Evolutionary conservation across 371 early-diverging fungal species (phyloP).

Genomic region (Phascolomyces articulosus): DNA sequence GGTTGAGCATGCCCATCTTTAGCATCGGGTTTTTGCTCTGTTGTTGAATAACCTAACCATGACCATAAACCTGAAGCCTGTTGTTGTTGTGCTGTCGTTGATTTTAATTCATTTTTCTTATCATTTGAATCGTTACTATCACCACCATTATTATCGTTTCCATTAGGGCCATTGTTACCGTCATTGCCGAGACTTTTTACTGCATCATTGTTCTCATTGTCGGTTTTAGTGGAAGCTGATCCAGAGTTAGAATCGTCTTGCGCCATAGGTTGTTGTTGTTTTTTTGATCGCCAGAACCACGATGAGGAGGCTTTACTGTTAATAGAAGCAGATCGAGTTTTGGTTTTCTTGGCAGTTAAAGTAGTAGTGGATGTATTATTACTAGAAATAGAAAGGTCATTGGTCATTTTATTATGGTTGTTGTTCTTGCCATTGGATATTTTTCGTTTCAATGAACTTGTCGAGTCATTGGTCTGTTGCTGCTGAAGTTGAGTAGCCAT

Average conservation of each 20-base stretch:
- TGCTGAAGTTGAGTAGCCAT: too few relatives aligned
- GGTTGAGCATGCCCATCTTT: background rate
- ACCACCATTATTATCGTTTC: background rate
- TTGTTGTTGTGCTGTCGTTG: background rate
- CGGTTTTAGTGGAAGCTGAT: background rate
- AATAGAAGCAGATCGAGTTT: slow-evolving; percentile 14
- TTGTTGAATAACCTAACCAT: slow-evolving; percentile 17
- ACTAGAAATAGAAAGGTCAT: background rate
- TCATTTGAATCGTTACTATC: background rate
- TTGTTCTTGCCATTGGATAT: background rate
- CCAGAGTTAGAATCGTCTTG: too few relatives aligned
- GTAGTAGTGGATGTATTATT: background rate
- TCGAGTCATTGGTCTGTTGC: background rate
- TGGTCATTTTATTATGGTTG: background rate
- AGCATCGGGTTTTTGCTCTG: background rate
- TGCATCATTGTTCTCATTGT: background rate
- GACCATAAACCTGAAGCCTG: slow-evolving; percentile 13
- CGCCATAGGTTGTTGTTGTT: background rate
- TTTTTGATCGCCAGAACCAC: background rate
- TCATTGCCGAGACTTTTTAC: background rate
- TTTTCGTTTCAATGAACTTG: background rate
- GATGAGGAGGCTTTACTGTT: slow-evolving; percentile 17
- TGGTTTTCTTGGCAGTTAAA: slow-evolving; percentile 5
- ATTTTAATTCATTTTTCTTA: background rate
- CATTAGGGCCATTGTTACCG: background rate